phyloP scores from a whole-genome alignment of 495 filamentous ascomycete species.

The Sordaria brevicollis region DNA sequence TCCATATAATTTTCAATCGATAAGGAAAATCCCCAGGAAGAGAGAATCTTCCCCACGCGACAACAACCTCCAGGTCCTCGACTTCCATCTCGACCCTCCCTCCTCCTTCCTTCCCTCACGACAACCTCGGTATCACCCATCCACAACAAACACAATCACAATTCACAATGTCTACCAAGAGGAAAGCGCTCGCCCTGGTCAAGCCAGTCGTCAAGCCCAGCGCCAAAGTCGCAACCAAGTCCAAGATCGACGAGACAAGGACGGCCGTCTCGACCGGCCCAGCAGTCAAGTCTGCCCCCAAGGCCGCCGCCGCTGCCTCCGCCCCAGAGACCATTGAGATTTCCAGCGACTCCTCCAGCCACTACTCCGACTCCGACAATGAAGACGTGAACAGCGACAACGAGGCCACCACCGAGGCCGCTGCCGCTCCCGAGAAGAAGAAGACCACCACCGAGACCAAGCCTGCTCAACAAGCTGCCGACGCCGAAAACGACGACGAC shows the following conservation, averaged over 20 bases:
- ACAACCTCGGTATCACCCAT: not conserved
- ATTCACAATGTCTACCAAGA: slow-evolving; percentile 40
- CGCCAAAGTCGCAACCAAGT: slow-evolving; percentile 44
- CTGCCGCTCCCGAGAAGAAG: not conserved
- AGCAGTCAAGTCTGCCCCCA: slow-evolving; percentile 16
- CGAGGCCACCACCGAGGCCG: slow-evolving; percentile 11
- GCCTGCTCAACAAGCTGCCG: slow-evolving; percentile 9
- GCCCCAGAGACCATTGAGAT: slow-evolving; percentile 37
- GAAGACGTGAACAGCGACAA: slow-evolving; percentile 19
- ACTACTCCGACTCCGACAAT: slow-evolving; percentile 27
- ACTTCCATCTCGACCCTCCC: not conserved
- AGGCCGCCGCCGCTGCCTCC: too few relatives aligned
- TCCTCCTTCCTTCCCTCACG: not conserved
- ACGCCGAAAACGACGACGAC: slow-evolving; percentile 27
- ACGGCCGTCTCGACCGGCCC: slow-evolving; percentile 45
- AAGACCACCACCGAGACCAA: slow-evolving; percentile 1
- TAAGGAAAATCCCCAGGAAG: not conserved
- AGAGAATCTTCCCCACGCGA: not conserved
- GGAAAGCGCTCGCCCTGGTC: slow-evolving; percentile 37
- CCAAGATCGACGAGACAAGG: slow-evolving; percentile 65
- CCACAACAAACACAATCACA: not conserved
- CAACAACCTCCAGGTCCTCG: too few relatives aligned
- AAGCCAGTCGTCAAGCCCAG: slow-evolving; percentile 46
- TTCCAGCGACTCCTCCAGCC: slow-evolving; percentile 43
- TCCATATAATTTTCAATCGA: not conserved